Evolutionary conservation across 1,284 basidiomycete species (phyloP), one percentile per base, ranked within the genome.

Genomic region (Irpex sp.): DNA sequence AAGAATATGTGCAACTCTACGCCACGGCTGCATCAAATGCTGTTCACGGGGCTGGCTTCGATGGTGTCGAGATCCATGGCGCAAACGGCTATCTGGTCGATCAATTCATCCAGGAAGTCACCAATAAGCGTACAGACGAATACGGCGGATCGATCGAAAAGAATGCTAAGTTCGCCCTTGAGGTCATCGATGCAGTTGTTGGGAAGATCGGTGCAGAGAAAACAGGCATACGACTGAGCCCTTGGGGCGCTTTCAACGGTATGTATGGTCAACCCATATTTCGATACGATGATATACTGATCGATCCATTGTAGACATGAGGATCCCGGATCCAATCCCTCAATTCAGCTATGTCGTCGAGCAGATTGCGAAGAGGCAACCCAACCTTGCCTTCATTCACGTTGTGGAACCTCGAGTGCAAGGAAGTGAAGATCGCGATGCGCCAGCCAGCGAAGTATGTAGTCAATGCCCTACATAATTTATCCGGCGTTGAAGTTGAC

Each of bases 71-170:
- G 64, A 66, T 74, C 8, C 73, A 75, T 62, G 67, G 60, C n/a
- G 74, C 72, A 6, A 69, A 78, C 62, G 79, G 81, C 5, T 81
- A 78, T 61, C 69, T 82, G 6, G 55, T 80, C 21, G 79, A 81
- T 65, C 78, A 81, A 66, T 81, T 79, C 69, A 58, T 79, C 17
- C 78, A 82, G 65, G 75, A 78, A 47, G 67, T 74, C 0, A 69
- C 77, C 56, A 88, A 88, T 75, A 76, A 79, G 40, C 81, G 86
- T 31, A 83, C 81, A 11, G 87, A 89, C 73, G 75, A 79, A 57
- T 90, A 86, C 69, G 86, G 86, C 5, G 86, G 85, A 2, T 78
- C 78, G 2, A 64, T 85, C 19, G 82, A 85, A 72, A 86, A 86
- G 69, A 76, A 86, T 15, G 68, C 75, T 2, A 74, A 81, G 9